Conservation (phyloP, 2,329 filamentous ascomycete species). For the Nectriaceae sp. region DNA sequence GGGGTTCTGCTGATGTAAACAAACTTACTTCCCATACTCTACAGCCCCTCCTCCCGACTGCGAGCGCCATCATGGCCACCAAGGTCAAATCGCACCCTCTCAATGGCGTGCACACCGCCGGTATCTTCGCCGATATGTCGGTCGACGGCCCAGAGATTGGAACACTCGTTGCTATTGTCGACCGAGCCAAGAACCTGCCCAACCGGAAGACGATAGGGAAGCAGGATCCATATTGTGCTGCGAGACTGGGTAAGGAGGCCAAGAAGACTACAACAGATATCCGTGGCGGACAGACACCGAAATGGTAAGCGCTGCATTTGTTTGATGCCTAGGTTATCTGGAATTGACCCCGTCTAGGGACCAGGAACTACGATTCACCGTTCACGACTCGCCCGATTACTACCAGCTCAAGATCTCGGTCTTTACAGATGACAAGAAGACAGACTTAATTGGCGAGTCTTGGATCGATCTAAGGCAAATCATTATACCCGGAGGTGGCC, state of each 20-base stretch:
- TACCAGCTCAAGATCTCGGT: conserved; percentile 92
- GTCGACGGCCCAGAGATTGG: conserved; percentile 92
- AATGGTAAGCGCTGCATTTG: conserved; percentile 65
- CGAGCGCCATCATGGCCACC: conserved; percentile 46
- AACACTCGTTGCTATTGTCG: conserved; percentile 87
- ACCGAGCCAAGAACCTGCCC: conserved; percentile 94
- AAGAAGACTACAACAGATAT: conserved; percentile 96
- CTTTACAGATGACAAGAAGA: conserved; percentile 98
- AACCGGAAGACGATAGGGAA: conserved; percentile 98
- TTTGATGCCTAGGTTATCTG: neutral
- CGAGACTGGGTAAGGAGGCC: conserved; percentile 90
- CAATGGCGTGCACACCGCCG: conserved; percentile 76
- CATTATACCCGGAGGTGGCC: conserved; percentile 83
- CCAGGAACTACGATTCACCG: conserved; percentile 92
- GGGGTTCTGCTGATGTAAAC: conserved; percentile 25
- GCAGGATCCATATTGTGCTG: conserved; percentile 96
- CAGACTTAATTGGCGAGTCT: conserved; percentile 91
- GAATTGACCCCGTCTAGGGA: conserved; percentile 64
- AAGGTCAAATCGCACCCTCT: conserved; percentile 57
- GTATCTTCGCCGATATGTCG: conserved; percentile 92
- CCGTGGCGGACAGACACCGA: conserved; percentile 90
- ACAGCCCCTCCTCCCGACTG: conserved; percentile 8
- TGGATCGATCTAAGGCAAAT: conserved; percentile 85
- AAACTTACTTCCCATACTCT: conserved; percentile 11
- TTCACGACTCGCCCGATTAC: conserved; percentile 96